Evolutionary conservation across 352 stramenopile species (phyloP).

Genomic region (Pythium coloratum): DNA sequence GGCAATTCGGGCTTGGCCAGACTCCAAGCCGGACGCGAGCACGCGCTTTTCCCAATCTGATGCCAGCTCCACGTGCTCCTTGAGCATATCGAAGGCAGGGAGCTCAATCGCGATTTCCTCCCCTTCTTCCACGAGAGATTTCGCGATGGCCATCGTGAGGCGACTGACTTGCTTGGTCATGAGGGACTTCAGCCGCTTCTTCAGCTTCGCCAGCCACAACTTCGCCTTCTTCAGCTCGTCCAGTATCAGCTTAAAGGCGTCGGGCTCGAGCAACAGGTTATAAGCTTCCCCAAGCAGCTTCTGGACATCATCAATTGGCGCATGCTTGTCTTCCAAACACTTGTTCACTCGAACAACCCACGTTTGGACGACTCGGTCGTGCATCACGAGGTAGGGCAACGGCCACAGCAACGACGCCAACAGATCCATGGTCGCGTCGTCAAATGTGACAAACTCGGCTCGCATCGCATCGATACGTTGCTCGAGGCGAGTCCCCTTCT

Average conservation of each 20-base stretch:
- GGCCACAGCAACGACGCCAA: slow-evolving; percentile 70
- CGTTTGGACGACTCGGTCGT: slow-evolving; percentile 63
- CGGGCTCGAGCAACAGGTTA: slow-evolving; percentile 65
- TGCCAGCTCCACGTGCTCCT: slow-evolving; percentile 78
- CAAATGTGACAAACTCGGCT: slow-evolving; percentile 24
- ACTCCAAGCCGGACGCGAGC: slow-evolving; percentile 73
- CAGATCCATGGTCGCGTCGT: slow-evolving; percentile 36
- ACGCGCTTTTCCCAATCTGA: slow-evolving; percentile 82
- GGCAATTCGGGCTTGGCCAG: slow-evolving; percentile 71
- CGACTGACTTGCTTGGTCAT: slow-evolving; percentile 68
- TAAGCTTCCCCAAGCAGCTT: slow-evolving; percentile 56
- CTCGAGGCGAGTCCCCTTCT: slow-evolving; percentile 43
- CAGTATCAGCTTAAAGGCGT: slow-evolving; percentile 74
- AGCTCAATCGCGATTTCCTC: slow-evolving; percentile 76
- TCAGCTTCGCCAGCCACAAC: slow-evolving; percentile 81
- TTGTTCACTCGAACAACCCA: slow-evolving; percentile 62
- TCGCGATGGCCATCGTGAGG: slow-evolving; percentile 58
- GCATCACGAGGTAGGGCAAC: slow-evolving; percentile 60
- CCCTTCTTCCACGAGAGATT: slow-evolving; percentile 78
- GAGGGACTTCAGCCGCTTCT: slow-evolving; percentile 77
- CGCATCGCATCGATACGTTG: slow-evolving; percentile 31
- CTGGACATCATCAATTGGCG: slow-evolving; percentile 54
- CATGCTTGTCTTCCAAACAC: slow-evolving; percentile 65
- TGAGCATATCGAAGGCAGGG: slow-evolving; percentile 72
- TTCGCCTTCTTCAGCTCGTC: slow-evolving; percentile 83